Conservation (phyloP, 2,329 filamentous ascomycete species). For the Aspergillus amoenus region DNA sequence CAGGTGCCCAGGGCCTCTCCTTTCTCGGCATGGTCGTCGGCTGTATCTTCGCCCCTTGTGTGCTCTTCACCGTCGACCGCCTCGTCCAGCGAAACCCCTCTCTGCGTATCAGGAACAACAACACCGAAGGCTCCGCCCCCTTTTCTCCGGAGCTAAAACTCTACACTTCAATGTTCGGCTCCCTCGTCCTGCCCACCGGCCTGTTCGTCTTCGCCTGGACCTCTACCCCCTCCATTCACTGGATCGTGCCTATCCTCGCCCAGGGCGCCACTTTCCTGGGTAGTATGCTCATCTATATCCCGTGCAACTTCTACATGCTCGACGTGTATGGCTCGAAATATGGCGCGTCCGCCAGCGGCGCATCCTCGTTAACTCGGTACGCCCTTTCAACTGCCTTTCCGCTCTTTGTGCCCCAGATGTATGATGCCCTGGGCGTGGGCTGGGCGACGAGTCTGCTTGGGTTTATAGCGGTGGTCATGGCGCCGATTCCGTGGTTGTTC, state of each 20-base stretch:
- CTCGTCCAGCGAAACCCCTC: neutral
- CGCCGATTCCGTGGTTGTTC: conserved; percentile 39
- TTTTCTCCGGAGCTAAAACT: conserved; percentile 25
- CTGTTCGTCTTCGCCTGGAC: conserved; percentile 73
- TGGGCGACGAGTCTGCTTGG: conserved; percentile 45
- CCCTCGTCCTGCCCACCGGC: conserved; percentile 46
- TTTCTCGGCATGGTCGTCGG: conserved; percentile 80
- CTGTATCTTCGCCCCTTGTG: conserved; percentile 55
- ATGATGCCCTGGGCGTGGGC: conserved; percentile 37
- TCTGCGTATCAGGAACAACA: neutral
- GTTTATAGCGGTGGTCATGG: conserved; percentile 35
- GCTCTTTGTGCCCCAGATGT: conserved; percentile 43
- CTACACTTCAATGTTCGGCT: conserved; percentile 26
- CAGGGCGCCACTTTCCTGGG: conserved; percentile 27
- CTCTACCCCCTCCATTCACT: conserved; percentile 34
- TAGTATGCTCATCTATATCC: conserved; percentile 34
- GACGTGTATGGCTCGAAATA: conserved; percentile 42
- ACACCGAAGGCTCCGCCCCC: neutral
- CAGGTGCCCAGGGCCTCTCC: conserved; percentile 68
- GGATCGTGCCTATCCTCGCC: conserved; percentile 29
- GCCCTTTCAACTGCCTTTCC: conserved; percentile 36
- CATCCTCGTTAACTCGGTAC: conserved; percentile 28
- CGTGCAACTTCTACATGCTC: conserved; percentile 41
- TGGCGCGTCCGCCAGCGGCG: conserved; percentile 36
- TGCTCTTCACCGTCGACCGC: conserved; percentile 8